Percentiles rank a stretch among this genome's conserved stretches.
Evolutionary conservation across 2,329 filamentous ascomycete genomes (phyloP).

Genomic region (Torrubiella hemipterigena): DNA sequence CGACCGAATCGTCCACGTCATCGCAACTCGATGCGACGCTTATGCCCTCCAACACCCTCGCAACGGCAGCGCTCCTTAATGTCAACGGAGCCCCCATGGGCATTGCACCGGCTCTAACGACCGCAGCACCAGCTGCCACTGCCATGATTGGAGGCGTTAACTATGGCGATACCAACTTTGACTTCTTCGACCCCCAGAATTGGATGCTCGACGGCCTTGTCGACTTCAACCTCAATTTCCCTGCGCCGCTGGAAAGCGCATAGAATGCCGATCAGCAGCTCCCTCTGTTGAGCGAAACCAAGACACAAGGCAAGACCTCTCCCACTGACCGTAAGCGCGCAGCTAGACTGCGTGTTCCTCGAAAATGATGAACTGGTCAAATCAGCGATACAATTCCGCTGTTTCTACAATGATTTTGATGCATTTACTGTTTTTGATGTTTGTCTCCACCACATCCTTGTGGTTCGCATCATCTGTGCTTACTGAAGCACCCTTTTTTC

Average conservation of each 20-base stretch:
- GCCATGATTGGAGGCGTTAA: slow-evolving; percentile 38
- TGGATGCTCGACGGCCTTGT: slow-evolving; percentile 86
- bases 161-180: slow-evolving; percentile 60
- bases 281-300: no score
- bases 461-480: no score
- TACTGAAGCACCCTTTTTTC: no score
- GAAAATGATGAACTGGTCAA: no score
- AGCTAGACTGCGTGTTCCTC: no score
- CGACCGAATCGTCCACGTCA: slow-evolving; percentile 59
- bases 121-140: slow-evolving; percentile 24
- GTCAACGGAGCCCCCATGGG: slow-evolving; percentile 42
- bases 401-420: no score
- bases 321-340: no score
- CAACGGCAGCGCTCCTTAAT: slow-evolving; percentile 33
- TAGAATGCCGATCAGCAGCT: no score
- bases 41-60: slow-evolving; percentile 26
- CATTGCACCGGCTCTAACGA: slow-evolving; percentile 31
- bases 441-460: no score
- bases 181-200: slow-evolving; percentile 85
- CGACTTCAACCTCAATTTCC: slow-evolving; percentile 63
- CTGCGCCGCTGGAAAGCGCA: slow-evolving; percentile 40
- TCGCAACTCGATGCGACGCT: slow-evolving; percentile 52
- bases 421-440: no score
- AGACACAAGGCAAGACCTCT: no score
- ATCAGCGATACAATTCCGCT: no score